Evolutionary conservation across 352 stramenopile species (phyloP).

Genomic region (Saprolegnia diclina): DNA sequence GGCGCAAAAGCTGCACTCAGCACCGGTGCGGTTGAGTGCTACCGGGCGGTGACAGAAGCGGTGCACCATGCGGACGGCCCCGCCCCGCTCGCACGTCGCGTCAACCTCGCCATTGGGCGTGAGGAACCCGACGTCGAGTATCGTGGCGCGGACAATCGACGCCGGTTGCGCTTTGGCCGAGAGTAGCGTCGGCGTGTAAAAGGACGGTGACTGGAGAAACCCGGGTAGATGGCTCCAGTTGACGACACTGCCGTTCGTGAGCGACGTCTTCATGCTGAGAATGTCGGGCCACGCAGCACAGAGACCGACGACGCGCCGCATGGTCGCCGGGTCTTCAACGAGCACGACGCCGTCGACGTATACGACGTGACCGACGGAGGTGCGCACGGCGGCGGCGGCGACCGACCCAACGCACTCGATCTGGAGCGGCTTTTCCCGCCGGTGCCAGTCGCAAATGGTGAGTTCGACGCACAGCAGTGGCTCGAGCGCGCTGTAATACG

Average conservation of each 20-base stretch:
- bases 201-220: slow-evolving; percentile 12
- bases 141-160: slow-evolving; percentile 1
- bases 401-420: slow-evolving; percentile 12
- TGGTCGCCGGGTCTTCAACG: slow-evolving; percentile 6
- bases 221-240: slow-evolving; percentile 8
- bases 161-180: neutral
- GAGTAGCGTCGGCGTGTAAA: slow-evolving; percentile 5
- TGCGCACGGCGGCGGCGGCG: neutral
- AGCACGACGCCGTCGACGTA: slow-evolving; percentile 20
- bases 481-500: neutral
- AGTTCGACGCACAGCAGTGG: neutral
- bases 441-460: slow-evolving; percentile 5
- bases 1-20: slow-evolving; percentile 3
- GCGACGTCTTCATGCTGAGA: neutral
- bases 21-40: too few species aligned
- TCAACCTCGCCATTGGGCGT: neutral
- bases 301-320: slow-evolving; percentile 12
- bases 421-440: neutral
- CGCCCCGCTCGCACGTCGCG: neutral
- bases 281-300: slow-evolving; percentile 7
- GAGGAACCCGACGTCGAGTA: slow-evolving; percentile 1
- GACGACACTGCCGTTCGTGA: neutral
- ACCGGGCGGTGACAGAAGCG: neutral
- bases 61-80: neutral
- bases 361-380: slow-evolving; percentile 7